Percentiles rank a stretch among this genome's conserved stretches.
Evolutionary conservation across 2,329 filamentous ascomycete species (phyloP).

Genomic region (Aulographum hederae): DNA sequence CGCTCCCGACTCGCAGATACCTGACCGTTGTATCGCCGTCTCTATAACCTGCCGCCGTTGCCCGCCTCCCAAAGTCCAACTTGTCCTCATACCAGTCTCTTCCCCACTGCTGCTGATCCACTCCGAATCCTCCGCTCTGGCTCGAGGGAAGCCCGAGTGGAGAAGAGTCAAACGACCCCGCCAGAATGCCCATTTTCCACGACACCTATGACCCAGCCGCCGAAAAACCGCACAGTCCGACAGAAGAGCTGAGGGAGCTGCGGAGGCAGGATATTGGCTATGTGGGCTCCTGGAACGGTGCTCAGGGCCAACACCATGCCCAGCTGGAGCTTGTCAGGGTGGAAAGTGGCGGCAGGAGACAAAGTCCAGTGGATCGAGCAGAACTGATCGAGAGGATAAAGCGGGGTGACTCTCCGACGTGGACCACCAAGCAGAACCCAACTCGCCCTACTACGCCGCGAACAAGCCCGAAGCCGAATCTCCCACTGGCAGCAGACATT

Average conservation of each 20-base stretch:
- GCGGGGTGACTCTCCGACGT: conserved; percentile 55
- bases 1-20: no score
- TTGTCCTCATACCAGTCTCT: no score
- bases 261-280: background rate
- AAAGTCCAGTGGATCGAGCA: conserved; percentile 38
- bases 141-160: no score
- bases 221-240: background rate
- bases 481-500: conserved; percentile 17
- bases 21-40: no score
- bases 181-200: conserved; percentile 7
- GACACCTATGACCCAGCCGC: background rate
- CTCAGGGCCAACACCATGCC: background rate
- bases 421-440: conserved; percentile 39
- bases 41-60: no score
- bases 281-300: background rate
- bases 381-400: conserved; percentile 77
- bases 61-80: no score
- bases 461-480: conserved; percentile 3
- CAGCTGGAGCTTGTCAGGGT: no score
- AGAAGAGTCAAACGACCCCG: no score
- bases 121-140: no score
- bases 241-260: background rate
- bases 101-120: no score
- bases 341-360: background rate
- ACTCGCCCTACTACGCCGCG: conserved; percentile 8